Percentiles rank a stretch among this genome's conserved stretches.
Evolutionary conservation across 805 yeast species (phyloP).

Genomic region (Saturnispora besseyi): DNA sequence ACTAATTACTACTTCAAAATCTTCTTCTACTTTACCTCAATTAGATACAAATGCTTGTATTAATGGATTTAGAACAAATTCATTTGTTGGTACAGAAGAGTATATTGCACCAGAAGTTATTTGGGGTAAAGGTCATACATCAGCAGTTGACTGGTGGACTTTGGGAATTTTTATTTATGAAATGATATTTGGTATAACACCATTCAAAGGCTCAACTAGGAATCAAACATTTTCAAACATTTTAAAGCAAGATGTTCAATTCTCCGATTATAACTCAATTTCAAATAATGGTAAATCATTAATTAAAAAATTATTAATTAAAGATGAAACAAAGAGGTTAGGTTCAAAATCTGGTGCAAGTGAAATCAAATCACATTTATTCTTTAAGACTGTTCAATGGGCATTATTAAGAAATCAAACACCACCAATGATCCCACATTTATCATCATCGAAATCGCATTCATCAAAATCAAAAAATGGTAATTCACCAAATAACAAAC

Average conservation of each 20-base stretch:
- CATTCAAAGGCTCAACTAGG: constrained; percentile 86
- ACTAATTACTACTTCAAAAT: constrained; percentile 34
- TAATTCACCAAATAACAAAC: constrained; percentile 10
- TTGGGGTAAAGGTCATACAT: constrained; percentile 93
- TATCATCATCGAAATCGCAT: constrained; percentile 26
- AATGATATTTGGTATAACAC: constrained; percentile 93
- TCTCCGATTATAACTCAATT: constrained; percentile 51
- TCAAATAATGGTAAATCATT: constrained; percentile 71
- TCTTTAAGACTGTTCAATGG: constrained; percentile 91
- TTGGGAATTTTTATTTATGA: constrained; percentile 87
- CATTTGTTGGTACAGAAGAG: constrained; percentile 98
- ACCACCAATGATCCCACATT: constrained; percentile 92
- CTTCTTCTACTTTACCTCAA: constrained; percentile 38
- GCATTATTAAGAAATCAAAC: constrained; percentile 84
- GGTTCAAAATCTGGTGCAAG: constrained; percentile 95
- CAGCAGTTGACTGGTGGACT: constrained; percentile 99
- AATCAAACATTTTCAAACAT: constrained; percentile 86
- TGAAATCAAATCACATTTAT: constrained; percentile 84
- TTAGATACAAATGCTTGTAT: constrained; percentile 91
- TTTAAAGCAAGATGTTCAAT: constrained; percentile 72
- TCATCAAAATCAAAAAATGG: constrained; percentile 11
- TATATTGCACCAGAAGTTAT: constrained; percentile 98
- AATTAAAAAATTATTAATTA: constrained; percentile 71
- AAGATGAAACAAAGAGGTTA: constrained; percentile 80
- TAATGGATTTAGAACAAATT: constrained; percentile 93